Percentiles rank a stretch among this genome's conserved stretches.
Conservation (phyloP, 495 filamentous ascomycete species). For the Platismatia glauca region DNA sequence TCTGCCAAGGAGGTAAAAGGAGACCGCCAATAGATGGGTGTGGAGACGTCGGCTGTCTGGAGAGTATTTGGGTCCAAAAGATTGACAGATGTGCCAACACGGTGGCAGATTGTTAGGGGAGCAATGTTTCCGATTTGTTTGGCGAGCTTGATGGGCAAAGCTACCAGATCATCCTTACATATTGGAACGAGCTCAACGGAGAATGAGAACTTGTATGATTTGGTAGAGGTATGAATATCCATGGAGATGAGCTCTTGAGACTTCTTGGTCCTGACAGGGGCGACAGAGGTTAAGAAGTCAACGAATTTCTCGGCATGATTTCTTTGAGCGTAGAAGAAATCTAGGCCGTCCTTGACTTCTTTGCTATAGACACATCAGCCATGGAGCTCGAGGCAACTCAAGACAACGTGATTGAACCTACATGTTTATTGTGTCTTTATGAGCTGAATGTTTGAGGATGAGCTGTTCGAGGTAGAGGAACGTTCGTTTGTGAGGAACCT, state of each 20-base stretch:
- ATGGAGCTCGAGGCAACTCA: neutral
- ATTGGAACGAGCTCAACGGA: slow-evolving; percentile 81
- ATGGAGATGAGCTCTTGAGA: slow-evolving; percentile 86
- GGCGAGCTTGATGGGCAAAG: slow-evolving; percentile 81
- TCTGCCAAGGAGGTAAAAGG: slow-evolving; percentile 81
- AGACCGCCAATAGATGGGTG: slow-evolving; percentile 73
- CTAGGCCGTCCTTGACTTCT: slow-evolving; percentile 84
- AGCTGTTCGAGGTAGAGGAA: slow-evolving; percentile 95
- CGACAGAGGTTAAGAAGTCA: slow-evolving; percentile 76
- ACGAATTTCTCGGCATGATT: slow-evolving; percentile 92
- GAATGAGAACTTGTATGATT: slow-evolving; percentile 87
- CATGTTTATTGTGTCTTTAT: slow-evolving; percentile 91
- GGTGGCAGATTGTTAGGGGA: slow-evolving; percentile 71
- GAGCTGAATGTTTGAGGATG: slow-evolving; percentile 85
- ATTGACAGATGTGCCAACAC: slow-evolving; percentile 83
- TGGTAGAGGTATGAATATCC: slow-evolving; percentile 82
- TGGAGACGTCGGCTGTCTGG: slow-evolving; percentile 75
- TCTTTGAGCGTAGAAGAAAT: slow-evolving; percentile 83
- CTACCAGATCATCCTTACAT: slow-evolving; percentile 93
- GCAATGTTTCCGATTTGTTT: slow-evolving; percentile 77
- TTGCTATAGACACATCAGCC: slow-evolving; percentile 34
- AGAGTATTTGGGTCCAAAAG: slow-evolving; percentile 86
- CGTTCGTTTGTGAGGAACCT: slow-evolving; percentile 93
- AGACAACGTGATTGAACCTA: neutral
- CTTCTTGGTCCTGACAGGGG: slow-evolving; percentile 71